Evolutionary conservation across 2,329 filamentous ascomycete species (phyloP).

Genomic region (Hymenoscyphus scutula): DNA sequence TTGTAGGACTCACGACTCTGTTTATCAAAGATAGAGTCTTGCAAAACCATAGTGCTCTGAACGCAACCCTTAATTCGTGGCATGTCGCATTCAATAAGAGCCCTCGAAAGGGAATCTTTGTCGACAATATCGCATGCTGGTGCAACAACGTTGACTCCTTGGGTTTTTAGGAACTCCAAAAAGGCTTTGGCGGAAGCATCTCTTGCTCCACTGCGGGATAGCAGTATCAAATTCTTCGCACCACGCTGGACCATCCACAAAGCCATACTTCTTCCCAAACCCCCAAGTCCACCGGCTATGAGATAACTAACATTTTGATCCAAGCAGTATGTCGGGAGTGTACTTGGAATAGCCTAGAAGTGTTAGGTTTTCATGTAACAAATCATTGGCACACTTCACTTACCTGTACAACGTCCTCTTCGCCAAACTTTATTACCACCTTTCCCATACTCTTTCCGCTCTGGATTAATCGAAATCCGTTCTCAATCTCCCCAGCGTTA

Average conservation of each 20-base stretch:
- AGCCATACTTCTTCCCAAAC: slow-evolving; percentile 30
- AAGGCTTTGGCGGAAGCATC: slow-evolving; percentile 12
- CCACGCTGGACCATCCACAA: slow-evolving; percentile 26
- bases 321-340: slow-evolving; percentile 14
- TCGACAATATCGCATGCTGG: slow-evolving; percentile 49
- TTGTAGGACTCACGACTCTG: slow-evolving; percentile 41
- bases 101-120: slow-evolving; percentile 23
- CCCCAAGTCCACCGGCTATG: slow-evolving; percentile 34
- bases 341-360: slow-evolving; percentile 3
- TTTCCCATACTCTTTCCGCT: slow-evolving; percentile 22
- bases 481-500: slow-evolving; percentile 15
- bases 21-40: slow-evolving; percentile 25
- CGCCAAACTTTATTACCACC: slow-evolving; percentile 11
- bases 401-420: slow-evolving; percentile 19
- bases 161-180: slow-evolving; percentile 12
- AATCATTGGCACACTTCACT: slow-evolving; percentile 14
- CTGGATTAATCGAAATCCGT: slow-evolving; percentile 21
- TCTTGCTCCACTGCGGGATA: slow-evolving; percentile 28
- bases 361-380: background rate
- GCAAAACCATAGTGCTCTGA: slow-evolving; percentile 47
- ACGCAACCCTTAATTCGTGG: slow-evolving; percentile 42
- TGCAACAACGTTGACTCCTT: slow-evolving; percentile 44
- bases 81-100: slow-evolving; percentile 10
- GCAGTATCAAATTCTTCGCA: slow-evolving; percentile 31
- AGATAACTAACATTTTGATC: slow-evolving; percentile 28